Percentiles rank a stretch among this genome's conserved stretches.
Conservation (phyloP, 1,284 basidiomycete genomes). For the Earliella scabrosa region DNA sequence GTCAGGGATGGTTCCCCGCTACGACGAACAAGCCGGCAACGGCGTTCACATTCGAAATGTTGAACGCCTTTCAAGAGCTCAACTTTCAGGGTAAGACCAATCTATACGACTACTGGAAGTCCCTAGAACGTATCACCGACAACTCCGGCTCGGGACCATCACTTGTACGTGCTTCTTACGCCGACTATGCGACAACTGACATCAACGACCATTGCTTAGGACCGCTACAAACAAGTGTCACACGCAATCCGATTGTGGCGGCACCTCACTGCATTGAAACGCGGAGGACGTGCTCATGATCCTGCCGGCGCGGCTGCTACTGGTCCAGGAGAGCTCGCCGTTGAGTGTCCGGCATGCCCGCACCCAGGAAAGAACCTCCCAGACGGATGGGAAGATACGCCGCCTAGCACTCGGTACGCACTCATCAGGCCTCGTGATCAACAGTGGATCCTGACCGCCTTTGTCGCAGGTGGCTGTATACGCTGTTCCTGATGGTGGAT, state of each 20-base stretch:
- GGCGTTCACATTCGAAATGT: background rate
- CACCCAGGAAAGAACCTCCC: conserved; percentile 23
- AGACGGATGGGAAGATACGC: conserved; percentile 21
- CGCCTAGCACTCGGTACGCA: conserved; percentile 9
- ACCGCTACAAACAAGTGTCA: conserved; percentile 5
- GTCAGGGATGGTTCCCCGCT: background rate
- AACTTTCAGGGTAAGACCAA: background rate
- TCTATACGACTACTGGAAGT: background rate
- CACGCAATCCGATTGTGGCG: conserved; percentile 9
- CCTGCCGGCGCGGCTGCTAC: background rate
- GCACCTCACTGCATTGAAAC: conserved; percentile 31
- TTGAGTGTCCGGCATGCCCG: too few species aligned
- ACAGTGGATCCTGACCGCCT: background rate
- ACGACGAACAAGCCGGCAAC: background rate
- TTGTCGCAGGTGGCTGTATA: conserved; percentile 26
- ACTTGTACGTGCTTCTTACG: background rate
- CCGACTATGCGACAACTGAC: background rate
- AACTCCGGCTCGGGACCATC: background rate
- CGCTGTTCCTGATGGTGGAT: conserved; percentile 28
- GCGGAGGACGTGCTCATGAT: conserved; percentile 27
- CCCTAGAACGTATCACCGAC: background rate
- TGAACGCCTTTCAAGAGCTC: background rate
- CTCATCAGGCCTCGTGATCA: conserved; percentile 5
- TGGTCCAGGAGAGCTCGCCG: background rate
- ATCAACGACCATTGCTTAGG: background rate